phyloP scores from a whole-genome alignment of 2,329 filamentous ascomycete species.

The Aureobasidium sp. region DNA sequence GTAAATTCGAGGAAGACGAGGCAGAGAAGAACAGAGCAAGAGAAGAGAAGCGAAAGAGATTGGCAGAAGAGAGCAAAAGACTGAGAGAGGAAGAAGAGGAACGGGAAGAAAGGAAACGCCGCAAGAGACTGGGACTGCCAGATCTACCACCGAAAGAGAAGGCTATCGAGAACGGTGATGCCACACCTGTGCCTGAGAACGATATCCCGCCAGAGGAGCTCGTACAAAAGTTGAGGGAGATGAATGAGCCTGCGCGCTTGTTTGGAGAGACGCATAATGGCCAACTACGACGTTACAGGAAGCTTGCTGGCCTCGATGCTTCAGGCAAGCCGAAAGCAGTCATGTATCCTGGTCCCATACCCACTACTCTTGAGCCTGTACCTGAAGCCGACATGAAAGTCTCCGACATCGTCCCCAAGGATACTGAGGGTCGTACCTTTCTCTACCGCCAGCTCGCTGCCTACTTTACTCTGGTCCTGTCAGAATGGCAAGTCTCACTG shows the following conservation, averaged over 20 bases:
- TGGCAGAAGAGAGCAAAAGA: conserved; percentile 72
- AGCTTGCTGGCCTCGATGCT: conserved; percentile 36
- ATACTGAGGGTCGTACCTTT: conserved; percentile 59
- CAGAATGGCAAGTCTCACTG: conserved; percentile 77
- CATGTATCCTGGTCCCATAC: conserved; percentile 70
- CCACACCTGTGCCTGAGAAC: conserved; percentile 24
- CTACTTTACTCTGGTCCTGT: conserved; percentile 94
- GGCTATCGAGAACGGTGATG: conserved; percentile 34
- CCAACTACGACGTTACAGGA: conserved; percentile 63
- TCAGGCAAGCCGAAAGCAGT: conserved; percentile 23
- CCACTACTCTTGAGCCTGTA: conserved; percentile 72
- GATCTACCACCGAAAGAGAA: conserved; percentile 54
- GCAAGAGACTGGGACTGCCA: conserved; percentile 73
- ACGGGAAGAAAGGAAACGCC: conserved; percentile 62
- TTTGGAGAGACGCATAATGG: conserved; percentile 75
- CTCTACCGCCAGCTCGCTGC: conserved; percentile 83
- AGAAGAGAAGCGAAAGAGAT: conserved; percentile 71
- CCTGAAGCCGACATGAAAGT: conserved; percentile 88
- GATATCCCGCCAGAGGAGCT: conserved; percentile 69
- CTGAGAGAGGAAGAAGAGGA: conserved; percentile 65
- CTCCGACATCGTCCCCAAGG: conserved; percentile 52
- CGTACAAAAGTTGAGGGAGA: conserved; percentile 55
- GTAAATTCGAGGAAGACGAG: conserved; percentile 82
- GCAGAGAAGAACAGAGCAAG: conserved; percentile 59
- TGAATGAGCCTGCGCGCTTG: conserved; percentile 65